Conservation (phyloP, 2,329 filamentous ascomycete species). For the Aureobasidium subglaciale region DNA sequence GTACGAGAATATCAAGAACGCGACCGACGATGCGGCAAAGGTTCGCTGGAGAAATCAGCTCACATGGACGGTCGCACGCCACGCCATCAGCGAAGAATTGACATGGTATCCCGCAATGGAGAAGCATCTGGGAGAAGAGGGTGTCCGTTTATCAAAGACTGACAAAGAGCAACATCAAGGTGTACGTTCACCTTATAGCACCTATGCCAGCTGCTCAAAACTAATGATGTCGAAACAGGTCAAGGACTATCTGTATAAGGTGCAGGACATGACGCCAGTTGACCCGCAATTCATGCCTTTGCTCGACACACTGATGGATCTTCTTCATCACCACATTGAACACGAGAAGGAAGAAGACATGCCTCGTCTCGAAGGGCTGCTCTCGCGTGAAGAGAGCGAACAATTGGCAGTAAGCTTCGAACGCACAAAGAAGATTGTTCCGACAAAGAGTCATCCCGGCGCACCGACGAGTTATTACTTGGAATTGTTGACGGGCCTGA, state of each 20-base stretch:
- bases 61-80: constrained; percentile 47
- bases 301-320: constrained; percentile 19
- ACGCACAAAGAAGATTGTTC: constrained; percentile 20
- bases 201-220: background rate
- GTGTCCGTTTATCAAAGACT: constrained; percentile 27
- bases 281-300: constrained; percentile 19
- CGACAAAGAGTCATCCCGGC: constrained; percentile 18
- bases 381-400: constrained; percentile 19
- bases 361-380: constrained; percentile 19
- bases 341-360: constrained; percentile 22
- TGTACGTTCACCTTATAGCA: constrained; percentile 17
- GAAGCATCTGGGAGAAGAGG: constrained; percentile 27
- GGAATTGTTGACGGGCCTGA: constrained; percentile 19
- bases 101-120: constrained; percentile 33
- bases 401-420: constrained; percentile 18
- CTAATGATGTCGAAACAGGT: constrained; percentile 16
- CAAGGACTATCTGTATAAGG: constrained; percentile 20
- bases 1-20: constrained; percentile 38
- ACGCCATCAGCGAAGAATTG: constrained; percentile 46
- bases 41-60: constrained; percentile 45
- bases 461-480: constrained; percentile 17
- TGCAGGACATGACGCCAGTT: constrained; percentile 19
- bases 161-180: constrained; percentile 30
- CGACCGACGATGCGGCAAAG: constrained; percentile 36
- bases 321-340: constrained; percentile 21